Evolutionary conservation across 768 basidiomycete species (phyloP).

Genomic region (Suillus variegatus): DNA sequence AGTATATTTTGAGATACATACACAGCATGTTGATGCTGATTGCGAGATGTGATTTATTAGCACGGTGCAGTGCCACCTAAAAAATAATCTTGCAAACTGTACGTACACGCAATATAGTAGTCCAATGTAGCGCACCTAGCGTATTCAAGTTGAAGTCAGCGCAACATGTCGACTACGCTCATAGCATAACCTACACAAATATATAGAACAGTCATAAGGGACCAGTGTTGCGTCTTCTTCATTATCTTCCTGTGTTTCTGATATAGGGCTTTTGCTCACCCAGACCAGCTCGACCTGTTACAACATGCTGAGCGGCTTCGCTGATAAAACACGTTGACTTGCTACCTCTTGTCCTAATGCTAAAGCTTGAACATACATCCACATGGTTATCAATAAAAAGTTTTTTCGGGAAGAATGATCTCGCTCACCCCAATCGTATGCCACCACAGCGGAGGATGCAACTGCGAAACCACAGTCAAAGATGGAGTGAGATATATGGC

Average conservation of each 20-base stretch:
- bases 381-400: neutral
- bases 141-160: neutral
- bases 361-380: neutral
- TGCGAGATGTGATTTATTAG: neutral
- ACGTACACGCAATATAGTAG: neutral
- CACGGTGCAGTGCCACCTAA: neutral
- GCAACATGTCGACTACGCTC: neutral
- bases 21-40: neutral
- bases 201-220: neutral
- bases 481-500: neutral
- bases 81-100: neutral
- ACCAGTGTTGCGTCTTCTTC: neutral
- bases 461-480: neutral
- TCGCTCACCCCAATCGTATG: neutral
- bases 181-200: neutral
- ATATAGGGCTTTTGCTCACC: neutral
- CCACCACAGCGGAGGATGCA: neutral
- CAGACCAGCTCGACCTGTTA: neutral
- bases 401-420: neutral
- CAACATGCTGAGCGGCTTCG: neutral
- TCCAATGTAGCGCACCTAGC: neutral
- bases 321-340: neutral
- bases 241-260: neutral
- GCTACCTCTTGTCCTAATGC: neutral
- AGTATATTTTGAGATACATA: neutral